Conservation (phyloP, 805 yeast genomes). For the Ogataea nakhonphanomensis region DNA sequence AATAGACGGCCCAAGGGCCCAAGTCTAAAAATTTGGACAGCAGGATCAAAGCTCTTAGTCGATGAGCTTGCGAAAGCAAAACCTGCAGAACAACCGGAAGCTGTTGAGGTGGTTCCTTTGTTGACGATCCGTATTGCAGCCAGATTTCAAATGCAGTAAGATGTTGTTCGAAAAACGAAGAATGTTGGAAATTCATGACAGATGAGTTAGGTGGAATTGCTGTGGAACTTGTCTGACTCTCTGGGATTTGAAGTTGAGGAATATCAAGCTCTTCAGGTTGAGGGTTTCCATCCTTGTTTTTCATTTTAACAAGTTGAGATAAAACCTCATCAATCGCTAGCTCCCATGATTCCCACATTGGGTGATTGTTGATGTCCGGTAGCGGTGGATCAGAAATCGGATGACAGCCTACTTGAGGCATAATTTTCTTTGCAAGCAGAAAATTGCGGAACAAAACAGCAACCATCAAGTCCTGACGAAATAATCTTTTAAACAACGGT, state of each 20-base stretch:
- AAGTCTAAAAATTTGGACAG: conserved; percentile 83
- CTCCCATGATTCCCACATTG: conserved; percentile 99
- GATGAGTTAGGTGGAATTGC: conserved; percentile 15
- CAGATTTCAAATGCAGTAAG: conserved; percentile 94
- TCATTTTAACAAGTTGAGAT: conserved; percentile 55
- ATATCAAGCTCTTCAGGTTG: conserved; percentile 27
- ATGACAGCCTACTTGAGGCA: conserved; percentile 91
- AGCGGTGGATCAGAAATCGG: conserved; percentile 92
- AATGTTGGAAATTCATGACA: conserved; percentile 67
- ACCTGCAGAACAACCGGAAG: conserved; percentile 92
- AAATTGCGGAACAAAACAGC: conserved; percentile 95
- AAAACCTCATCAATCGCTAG: conserved; percentile 92
- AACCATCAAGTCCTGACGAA: conserved; percentile 93
- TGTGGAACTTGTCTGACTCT: conserved; percentile 12
- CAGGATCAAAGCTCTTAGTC: conserved; percentile 81
- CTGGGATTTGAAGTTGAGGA: conserved; percentile 30
- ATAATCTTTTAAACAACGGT: conserved; percentile 81
- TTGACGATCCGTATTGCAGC: conserved; percentile 85
- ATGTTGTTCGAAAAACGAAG: conserved; percentile 94
- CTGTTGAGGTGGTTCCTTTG: conserved; percentile 89
- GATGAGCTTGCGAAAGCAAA: conserved; percentile 86
- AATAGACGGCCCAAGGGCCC: conserved; percentile 97
- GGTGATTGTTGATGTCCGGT: conserved; percentile 80
- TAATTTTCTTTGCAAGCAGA: conserved; percentile 83
- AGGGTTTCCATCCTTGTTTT: conserved; percentile 22